phyloP scores from a whole-genome alignment of 169 alveolate species.

The Plasmodium inui region DNA sequence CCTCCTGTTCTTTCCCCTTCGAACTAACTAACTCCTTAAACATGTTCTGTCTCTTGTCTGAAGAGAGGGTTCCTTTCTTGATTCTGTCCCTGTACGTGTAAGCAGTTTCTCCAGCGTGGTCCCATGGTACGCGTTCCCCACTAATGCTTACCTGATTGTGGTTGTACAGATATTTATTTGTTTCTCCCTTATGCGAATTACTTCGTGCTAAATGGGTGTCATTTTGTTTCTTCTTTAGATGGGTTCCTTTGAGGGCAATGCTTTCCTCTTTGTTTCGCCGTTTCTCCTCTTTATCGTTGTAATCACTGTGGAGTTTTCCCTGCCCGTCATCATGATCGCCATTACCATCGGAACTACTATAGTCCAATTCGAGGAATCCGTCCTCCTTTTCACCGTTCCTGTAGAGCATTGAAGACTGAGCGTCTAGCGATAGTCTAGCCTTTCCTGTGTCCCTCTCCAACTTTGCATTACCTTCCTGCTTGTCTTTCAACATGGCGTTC shows the following conservation, averaged over 20 bases:
- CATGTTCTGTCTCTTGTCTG: neutral
- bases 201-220: neutral
- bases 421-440: neutral
- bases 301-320: neutral
- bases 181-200: neutral
- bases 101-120: neutral
- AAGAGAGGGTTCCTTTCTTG: neutral
- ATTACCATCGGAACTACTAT: neutral
- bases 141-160: neutral
- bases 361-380: neutral
- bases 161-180: neutral
- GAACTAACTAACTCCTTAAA: neutral
- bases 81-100: neutral
- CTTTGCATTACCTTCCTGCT: constrained; percentile 4
- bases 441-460: neutral
- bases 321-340: neutral
- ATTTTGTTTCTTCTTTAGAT: constrained; percentile 19
- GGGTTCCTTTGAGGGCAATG: neutral
- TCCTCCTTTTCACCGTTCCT: neutral
- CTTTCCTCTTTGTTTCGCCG: neutral
- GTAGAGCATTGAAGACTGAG: neutral
- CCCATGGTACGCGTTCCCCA: neutral
- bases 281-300: neutral
- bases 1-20: neutral
- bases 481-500: constrained; percentile 12